These are phyloP conservation scores for Effrenium voratum DNA, from an alignment of 73 alveolate species.

Conservation along the genomic window DNA sequence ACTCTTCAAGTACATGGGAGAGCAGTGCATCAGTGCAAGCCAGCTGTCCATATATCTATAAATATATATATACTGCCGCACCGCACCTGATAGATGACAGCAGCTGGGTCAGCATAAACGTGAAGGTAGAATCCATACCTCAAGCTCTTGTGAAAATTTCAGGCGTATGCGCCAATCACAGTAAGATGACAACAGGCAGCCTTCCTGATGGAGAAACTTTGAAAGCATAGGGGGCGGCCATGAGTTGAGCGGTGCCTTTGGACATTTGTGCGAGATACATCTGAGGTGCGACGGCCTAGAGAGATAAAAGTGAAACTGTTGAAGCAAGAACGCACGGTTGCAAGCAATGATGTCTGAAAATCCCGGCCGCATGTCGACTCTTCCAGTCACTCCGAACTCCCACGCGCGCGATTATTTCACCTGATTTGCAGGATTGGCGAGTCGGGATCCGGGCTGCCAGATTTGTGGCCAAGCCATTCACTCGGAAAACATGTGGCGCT, in stretches of 20 bases:
- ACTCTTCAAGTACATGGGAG: neutral
- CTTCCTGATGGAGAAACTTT: neutral
- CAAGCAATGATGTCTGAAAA: no score
- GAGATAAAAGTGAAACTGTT: neutral
- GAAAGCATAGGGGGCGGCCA: neutral
- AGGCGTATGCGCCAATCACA: neutral
- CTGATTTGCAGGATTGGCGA: no score
- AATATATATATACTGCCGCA: neutral
- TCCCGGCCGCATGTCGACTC: no score
- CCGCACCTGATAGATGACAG: conserved; percentile 73
- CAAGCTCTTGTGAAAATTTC: neutral
- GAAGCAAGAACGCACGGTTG: neutral
- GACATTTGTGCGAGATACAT: neutral
- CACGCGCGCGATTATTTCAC: no score
- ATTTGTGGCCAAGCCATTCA: no score
- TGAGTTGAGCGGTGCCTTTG: neutral
- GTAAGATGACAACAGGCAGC: neutral
- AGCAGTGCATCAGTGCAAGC: neutral
- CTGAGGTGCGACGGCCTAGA: neutral
- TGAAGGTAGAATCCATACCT: conserved; percentile 86
- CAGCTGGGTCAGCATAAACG: conserved; percentile 84
- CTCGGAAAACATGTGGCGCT: no score
- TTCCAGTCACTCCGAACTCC: no score
- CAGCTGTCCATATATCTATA: neutral
- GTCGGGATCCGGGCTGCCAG: no score